These are phyloP conservation scores for Picea glauca DNA, from an alignment of 75 land plant species.

Conservation along the genomic window DNA sequence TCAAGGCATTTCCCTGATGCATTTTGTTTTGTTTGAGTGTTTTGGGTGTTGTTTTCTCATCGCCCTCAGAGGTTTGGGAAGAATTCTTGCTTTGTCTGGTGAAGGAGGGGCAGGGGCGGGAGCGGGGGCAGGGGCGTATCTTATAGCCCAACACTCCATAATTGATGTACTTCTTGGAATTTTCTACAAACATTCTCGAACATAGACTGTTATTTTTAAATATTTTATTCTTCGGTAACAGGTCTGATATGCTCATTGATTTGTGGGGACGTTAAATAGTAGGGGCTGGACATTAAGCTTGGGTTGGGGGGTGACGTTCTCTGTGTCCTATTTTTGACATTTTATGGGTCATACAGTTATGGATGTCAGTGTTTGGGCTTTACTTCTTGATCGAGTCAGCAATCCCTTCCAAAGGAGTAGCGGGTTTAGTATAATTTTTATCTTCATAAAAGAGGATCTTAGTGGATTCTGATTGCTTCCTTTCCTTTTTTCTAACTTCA, in stretches of 20 bases:
- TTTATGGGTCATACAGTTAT: slow-evolving; percentile 4
- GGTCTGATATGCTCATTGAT: background rate
- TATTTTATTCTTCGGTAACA: background rate
- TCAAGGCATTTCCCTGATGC: too few species aligned
- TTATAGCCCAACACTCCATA: background rate
- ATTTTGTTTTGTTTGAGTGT: too few species aligned
- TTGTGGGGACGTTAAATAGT: background rate
- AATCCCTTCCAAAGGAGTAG: slow-evolving; percentile 5
- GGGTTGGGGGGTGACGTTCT: slow-evolving; percentile 5
- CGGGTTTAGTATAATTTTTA: slow-evolving; percentile 3
- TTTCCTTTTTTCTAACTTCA: slow-evolving; percentile 12
- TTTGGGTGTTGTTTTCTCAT: too few species aligned
- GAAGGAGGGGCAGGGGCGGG: background rate
- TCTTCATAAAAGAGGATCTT: background rate
- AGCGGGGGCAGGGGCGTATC: too few species aligned
- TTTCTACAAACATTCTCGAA: too few species aligned
- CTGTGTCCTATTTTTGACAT: background rate
- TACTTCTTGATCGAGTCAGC: slow-evolving; percentile 1
- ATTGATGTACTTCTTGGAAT: background rate
- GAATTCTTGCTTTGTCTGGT: background rate
- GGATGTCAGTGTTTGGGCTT: slow-evolving; percentile 2
- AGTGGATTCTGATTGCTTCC: slow-evolving; percentile 3
- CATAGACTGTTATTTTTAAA: too few species aligned
- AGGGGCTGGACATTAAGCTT: background rate
- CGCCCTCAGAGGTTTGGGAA: too few species aligned